Conservation (phyloP, 352 stramenopile species). For the Aphanomyces euteiches region DNA sequence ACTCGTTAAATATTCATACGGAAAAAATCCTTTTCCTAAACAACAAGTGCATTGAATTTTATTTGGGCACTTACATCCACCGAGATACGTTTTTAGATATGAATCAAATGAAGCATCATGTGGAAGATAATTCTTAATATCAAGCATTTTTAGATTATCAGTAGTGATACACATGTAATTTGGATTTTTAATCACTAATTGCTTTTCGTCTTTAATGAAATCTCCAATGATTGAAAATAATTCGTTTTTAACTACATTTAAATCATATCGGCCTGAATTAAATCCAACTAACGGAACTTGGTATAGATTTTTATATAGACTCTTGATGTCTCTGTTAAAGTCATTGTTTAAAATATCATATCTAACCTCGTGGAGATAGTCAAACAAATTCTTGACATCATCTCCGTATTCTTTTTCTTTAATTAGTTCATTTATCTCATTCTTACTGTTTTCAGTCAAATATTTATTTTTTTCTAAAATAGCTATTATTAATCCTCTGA, state of each 20-base stretch:
- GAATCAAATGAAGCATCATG: neutral
- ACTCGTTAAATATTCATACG: slow-evolving; percentile 11
- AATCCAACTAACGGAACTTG: neutral
- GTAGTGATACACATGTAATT: slow-evolving; percentile 1
- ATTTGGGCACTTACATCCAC: slow-evolving; percentile 1
- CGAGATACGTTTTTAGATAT: neutral
- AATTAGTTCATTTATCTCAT: too few relatives aligned
- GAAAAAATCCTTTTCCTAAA: slow-evolving; percentile 13
- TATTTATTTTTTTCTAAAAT: too few relatives aligned
- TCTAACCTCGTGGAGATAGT: too few relatives aligned
- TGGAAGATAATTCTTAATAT: slow-evolving; percentile 8
- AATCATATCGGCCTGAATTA: slow-evolving; percentile 12
- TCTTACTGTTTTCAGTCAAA: too few relatives aligned
- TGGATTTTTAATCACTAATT: neutral
- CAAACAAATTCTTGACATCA: too few relatives aligned
- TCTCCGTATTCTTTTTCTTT: too few relatives aligned
- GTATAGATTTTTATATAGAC: too few relatives aligned
- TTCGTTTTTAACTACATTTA: slow-evolving; percentile 4
- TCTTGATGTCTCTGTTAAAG: too few relatives aligned
- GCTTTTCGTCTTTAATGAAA: neutral
- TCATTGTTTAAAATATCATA: too few relatives aligned
- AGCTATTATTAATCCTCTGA: too few relatives aligned
- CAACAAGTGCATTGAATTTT: slow-evolving; percentile 2
- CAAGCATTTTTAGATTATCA: neutral
- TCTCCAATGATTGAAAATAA: neutral